Evolutionary conservation across 192 early-diverging fungal genomes (phyloP).

Genomic region (Backusella parvicylindrica): DNA sequence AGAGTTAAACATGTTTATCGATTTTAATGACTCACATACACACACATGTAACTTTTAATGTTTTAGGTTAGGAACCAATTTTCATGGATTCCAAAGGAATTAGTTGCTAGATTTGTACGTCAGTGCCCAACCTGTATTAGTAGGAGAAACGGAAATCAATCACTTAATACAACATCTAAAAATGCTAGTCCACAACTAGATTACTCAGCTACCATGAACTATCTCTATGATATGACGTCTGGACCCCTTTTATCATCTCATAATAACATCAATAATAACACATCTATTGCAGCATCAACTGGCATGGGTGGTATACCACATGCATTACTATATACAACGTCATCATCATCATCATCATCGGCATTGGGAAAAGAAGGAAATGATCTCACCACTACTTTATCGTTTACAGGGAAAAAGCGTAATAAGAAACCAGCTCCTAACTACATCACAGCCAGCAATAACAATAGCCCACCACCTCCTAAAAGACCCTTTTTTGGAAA

Average conservation of each 20-base stretch:
- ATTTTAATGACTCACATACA: no score
- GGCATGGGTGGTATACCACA: background rate
- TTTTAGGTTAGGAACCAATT: conserved; percentile 16
- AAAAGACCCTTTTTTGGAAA: background rate
- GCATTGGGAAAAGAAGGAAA: background rate
- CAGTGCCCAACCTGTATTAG: conserved; percentile 25
- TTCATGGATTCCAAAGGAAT: conserved; percentile 29
- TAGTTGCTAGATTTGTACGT: conserved; percentile 25
- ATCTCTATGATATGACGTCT: background rate
- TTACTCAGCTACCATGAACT: background rate
- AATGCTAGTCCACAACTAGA: conserved; percentile 5
- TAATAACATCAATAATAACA: background rate
- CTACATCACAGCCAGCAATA: background rate
- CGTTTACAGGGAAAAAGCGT: background rate
- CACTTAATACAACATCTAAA: background rate
- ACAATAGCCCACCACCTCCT: background rate
- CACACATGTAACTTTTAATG: background rate
- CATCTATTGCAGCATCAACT: background rate
- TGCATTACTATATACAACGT: background rate
- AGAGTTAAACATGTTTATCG: background rate
- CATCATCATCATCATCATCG: background rate
- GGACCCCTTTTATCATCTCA: background rate
- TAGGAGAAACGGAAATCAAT: conserved; percentile 14
- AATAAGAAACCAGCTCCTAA: background rate
- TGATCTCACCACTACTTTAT: background rate